Conservation (phyloP, 345 rosid species). For the Salix udensis region DNA sequence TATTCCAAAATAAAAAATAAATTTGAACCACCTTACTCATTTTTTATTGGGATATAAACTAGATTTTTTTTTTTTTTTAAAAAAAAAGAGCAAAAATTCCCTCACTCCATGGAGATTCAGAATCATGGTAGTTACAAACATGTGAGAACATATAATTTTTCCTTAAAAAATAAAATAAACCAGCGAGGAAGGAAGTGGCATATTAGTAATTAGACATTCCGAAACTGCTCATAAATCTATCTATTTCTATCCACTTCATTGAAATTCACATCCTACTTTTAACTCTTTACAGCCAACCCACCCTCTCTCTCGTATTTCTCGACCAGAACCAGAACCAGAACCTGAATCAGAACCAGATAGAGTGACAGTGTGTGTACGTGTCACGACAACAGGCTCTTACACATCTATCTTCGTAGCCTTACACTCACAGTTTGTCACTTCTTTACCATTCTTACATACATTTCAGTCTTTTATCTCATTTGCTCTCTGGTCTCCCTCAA, state of each 20-base stretch:
- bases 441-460: neutral
- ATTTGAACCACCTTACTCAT: too few species aligned
- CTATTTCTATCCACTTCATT: constrained; percentile 26
- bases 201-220: constrained; percentile 11
- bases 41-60: too few species aligned
- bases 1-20: too few species aligned
- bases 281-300: neutral
- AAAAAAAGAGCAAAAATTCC: neutral
- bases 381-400: constrained; percentile 9
- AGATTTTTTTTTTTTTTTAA: neutral
- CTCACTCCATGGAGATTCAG: constrained; percentile 6
- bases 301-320: constrained; percentile 1
- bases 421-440: constrained; percentile 19
- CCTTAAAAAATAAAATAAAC: neutral
- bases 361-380: neutral
- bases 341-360: neutral
- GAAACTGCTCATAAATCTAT: neutral
- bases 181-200: constrained; percentile 13
- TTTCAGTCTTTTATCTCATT: neutral
- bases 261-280: constrained; percentile 18
- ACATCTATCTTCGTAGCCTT: constrained; percentile 12
- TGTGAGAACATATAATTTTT: neutral
- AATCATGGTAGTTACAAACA: neutral
- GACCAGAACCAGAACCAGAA: neutral
- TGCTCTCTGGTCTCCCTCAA: constrained; percentile 19